These are phyloP conservation scores for Xylaria digitata DNA, from an alignment of 2,329 filamentous ascomycete species.

Conservation along the genomic window DNA sequence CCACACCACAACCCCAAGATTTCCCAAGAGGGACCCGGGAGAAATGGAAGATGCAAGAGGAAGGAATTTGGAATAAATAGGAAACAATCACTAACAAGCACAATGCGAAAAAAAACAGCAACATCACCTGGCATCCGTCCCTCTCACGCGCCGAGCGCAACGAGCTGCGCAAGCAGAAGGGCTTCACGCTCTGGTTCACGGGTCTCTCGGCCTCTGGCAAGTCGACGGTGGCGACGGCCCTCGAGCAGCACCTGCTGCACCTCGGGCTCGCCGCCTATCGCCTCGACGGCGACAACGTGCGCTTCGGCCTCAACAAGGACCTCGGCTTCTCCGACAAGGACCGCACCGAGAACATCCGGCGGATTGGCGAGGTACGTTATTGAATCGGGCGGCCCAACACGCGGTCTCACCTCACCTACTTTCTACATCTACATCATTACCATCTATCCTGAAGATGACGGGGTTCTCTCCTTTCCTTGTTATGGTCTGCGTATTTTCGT, in stretches of 20 bases:
- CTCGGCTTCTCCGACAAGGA: slow-evolving; percentile 93
- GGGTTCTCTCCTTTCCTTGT: too few relatives aligned
- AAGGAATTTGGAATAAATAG: neutral
- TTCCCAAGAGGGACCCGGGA: neutral
- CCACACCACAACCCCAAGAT: neutral
- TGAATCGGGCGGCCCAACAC: too few relatives aligned
- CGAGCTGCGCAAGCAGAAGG: slow-evolving; percentile 80
- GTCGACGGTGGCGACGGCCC: slow-evolving; percentile 94
- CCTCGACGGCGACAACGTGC: slow-evolving; percentile 97
- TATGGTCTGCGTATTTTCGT: too few relatives aligned
- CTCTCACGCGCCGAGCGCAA: slow-evolving; percentile 83
- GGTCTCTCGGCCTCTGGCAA: slow-evolving; percentile 96
- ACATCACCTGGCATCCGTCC: slow-evolving; percentile 90
- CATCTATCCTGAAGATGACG: neutral
- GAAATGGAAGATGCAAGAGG: neutral
- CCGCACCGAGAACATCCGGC: slow-evolving; percentile 96
- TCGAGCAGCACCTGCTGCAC: slow-evolving; percentile 96
- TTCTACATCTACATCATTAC: neutral
- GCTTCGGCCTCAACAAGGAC: slow-evolving; percentile 98
- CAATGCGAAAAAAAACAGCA: slow-evolving; percentile 64
- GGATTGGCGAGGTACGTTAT: slow-evolving; percentile 79
- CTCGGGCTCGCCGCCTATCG: slow-evolving; percentile 86
- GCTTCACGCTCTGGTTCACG: slow-evolving; percentile 97
- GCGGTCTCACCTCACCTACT: neutral
- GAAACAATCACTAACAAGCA: slow-evolving; percentile 19